These are phyloP conservation scores for Xanthoconium purpureum DNA, from an alignment of 768 basidiomycete genomes.

Conservation along the genomic window DNA sequence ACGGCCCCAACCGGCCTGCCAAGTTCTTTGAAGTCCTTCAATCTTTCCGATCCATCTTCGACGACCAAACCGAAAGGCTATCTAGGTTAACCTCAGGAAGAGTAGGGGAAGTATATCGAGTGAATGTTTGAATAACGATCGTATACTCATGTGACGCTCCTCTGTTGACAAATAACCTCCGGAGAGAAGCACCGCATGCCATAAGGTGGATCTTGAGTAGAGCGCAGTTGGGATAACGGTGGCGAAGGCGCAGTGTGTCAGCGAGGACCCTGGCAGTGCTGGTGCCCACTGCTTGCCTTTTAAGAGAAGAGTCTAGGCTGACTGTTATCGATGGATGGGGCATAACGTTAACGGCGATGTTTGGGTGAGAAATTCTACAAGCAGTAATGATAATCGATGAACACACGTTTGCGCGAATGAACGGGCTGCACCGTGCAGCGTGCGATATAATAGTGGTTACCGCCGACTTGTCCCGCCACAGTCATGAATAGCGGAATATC, in stretches of 20 bases:
- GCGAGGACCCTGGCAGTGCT: neutral
- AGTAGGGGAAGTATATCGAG: neutral
- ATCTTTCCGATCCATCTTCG: neutral
- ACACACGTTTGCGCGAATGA: constrained; percentile 10
- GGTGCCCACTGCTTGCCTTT: neutral
- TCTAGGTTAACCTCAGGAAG: neutral
- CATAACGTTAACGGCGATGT: neutral
- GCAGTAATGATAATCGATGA: neutral
- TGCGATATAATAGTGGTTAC: constrained; percentile 7
- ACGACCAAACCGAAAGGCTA: neutral
- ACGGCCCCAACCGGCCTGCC: neutral
- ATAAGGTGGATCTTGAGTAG: neutral
- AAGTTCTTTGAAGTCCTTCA: neutral
- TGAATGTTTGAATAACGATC: neutral
- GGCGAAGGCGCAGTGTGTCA: constrained; percentile 1
- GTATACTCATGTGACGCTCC: neutral
- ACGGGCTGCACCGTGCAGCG: neutral
- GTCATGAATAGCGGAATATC: neutral
- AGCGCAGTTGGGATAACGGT: neutral
- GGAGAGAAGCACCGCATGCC: neutral
- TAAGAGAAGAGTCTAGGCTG: neutral
- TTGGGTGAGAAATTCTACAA: neutral
- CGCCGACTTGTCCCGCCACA: constrained; percentile 10
- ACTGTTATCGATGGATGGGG: neutral
- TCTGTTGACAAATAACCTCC: neutral